A percentile compares a stretch with the other conserved stretches of the same genome.
Conservation (phyloP, 73 alveolate genomes). For the Tetrahymena borealis region DNA sequence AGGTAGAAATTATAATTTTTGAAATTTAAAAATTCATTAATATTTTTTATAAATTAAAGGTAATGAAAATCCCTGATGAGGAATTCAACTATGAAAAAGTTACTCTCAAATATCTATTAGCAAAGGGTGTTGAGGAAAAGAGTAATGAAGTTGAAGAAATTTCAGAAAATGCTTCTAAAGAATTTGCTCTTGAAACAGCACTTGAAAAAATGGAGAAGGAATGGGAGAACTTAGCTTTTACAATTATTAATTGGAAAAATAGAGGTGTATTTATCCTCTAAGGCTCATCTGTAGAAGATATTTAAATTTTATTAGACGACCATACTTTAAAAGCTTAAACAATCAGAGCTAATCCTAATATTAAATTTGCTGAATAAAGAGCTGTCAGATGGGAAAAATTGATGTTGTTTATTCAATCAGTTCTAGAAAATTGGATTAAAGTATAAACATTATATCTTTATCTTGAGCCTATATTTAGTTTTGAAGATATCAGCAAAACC, state of each 20-base stretch:
- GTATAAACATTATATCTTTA: slow-evolving; percentile 86
- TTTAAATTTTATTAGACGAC: slow-evolving; percentile 73
- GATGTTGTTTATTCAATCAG: slow-evolving; percentile 77
- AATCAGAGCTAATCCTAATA: slow-evolving; percentile 82
- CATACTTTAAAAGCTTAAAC: slow-evolving; percentile 85
- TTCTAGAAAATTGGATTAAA: slow-evolving; percentile 95
- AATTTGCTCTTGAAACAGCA: slow-evolving; percentile 54
- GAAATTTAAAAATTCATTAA: slow-evolving; percentile 15
- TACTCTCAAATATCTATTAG: slow-evolving; percentile 28
- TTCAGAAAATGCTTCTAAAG: slow-evolving; percentile 74
- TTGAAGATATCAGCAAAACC: slow-evolving; percentile 93
- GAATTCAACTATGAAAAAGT: slow-evolving; percentile 6
- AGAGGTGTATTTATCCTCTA: slow-evolving; percentile 54
- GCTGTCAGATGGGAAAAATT: slow-evolving; percentile 96
- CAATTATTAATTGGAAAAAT: slow-evolving; percentile 46
- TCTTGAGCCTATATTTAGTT: slow-evolving; percentile 90
- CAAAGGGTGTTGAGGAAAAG: slow-evolving; percentile 25
- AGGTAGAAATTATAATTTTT: background rate
- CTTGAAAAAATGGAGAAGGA: slow-evolving; percentile 72
- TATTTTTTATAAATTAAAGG: slow-evolving; percentile 6
- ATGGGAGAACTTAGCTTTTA: slow-evolving; percentile 64
- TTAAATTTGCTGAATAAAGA: slow-evolving; percentile 67
- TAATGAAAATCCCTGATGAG: background rate
- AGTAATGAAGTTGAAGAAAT: slow-evolving; percentile 59
- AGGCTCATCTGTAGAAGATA: slow-evolving; percentile 71